phyloP scores from a whole-genome alignment of 2,329 filamentous ascomycete genomes.

The Phyllosticta citriasiana region DNA sequence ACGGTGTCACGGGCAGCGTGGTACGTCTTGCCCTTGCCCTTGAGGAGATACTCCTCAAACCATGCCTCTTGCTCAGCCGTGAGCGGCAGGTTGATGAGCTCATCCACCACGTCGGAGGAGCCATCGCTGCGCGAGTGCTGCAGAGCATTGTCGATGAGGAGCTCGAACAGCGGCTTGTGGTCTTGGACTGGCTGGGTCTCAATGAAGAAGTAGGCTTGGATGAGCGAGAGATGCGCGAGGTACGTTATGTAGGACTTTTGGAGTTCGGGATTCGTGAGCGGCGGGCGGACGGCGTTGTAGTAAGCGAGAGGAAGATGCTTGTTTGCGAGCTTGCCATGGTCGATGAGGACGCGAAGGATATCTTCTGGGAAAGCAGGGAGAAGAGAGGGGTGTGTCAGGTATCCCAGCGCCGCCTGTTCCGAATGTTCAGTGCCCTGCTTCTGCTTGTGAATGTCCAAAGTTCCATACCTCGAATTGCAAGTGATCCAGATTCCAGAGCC shows the following conservation, averaged over 20 bases:
- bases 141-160: conserved; percentile 42
- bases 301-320: conserved; percentile 63
- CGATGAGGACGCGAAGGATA: conserved; percentile 60
- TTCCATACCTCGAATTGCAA: conserved; percentile 44
- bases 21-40: conserved; percentile 54
- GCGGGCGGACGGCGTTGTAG: conserved; percentile 65
- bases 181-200: conserved; percentile 53
- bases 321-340: conserved; percentile 45
- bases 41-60: conserved; percentile 59
- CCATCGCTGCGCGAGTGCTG: conserved; percentile 14
- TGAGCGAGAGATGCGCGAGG: conserved; percentile 55
- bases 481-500: conserved; percentile 70
- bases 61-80: conserved; percentile 59
- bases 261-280: conserved; percentile 53
- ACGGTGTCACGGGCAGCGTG: conserved; percentile 62
- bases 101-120: conserved; percentile 49
- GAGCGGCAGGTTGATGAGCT: conserved; percentile 66
- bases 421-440: not conserved
- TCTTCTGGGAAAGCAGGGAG: conserved; percentile 76
- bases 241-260: conserved; percentile 60
- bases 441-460: conserved; percentile 32
- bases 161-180: conserved; percentile 56
- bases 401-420: conserved; percentile 49
- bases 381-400: conserved; percentile 69
- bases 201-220: conserved; percentile 65